These are phyloP conservation scores for Amoebophrya sp. DNA, from an alignment of 169 alveolate genomes.

Conservation along the genomic window DNA sequence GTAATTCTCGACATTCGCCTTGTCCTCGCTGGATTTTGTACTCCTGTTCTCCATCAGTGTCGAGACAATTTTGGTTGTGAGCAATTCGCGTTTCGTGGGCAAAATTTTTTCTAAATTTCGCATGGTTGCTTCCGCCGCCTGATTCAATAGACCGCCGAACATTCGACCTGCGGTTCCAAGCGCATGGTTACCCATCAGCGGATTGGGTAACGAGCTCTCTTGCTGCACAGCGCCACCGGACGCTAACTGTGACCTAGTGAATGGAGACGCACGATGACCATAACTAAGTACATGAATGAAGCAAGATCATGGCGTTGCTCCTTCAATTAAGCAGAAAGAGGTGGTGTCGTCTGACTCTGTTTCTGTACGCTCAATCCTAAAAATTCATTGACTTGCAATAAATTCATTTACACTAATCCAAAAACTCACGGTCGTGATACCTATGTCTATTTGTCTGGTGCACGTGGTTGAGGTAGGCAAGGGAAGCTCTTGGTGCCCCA, in stretches of 20 bases:
- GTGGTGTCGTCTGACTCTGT: no score
- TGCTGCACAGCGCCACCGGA: not conserved
- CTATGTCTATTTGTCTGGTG: not conserved
- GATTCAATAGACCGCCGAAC: not conserved
- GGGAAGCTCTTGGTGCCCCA: not conserved
- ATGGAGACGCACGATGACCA: not conserved
- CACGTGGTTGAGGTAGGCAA: not conserved
- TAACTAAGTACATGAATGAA: no score
- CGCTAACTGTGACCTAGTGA: not conserved
- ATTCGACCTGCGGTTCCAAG: not conserved
- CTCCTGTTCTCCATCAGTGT: not conserved
- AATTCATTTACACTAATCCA: no score
- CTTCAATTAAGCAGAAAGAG: no score
- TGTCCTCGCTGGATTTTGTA: not conserved
- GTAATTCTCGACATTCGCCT: not conserved
- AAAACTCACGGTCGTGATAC: no score
- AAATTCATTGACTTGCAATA: no score
- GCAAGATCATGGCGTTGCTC: no score
- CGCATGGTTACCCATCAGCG: no score
- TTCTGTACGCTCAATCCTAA: no score
- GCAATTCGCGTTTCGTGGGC: not conserved
- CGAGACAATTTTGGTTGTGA: not conserved
- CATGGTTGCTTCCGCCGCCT: constrained; percentile 22
- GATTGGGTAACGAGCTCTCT: no score
- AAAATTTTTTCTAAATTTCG: not conserved